Conservation (phyloP, 1,284 basidiomycete species). For the Sporisorium sorghi region DNA sequence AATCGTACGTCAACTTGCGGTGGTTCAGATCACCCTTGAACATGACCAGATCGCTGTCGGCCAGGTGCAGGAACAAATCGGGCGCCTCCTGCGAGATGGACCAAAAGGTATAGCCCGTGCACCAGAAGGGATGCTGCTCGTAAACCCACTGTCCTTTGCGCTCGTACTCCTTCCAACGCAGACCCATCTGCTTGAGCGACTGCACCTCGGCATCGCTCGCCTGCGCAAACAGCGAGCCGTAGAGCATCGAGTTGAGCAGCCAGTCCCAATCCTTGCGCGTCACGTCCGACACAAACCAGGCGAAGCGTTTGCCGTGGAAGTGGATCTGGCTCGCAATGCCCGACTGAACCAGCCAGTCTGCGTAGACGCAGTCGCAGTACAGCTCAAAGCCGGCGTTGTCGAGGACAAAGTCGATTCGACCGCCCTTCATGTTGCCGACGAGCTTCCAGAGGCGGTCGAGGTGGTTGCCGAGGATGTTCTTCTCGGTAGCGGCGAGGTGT, state of each 20-base stretch:
- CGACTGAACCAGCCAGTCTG: slow-evolving; percentile 87
- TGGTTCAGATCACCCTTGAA: slow-evolving; percentile 96
- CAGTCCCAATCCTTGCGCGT: slow-evolving; percentile 97
- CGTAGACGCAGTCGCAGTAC: slow-evolving; percentile 94
- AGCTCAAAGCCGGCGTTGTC: slow-evolving; percentile 94
- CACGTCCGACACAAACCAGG: slow-evolving; percentile 79
- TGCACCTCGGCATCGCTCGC: slow-evolving; percentile 85
- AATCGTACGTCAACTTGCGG: slow-evolving; percentile 76
- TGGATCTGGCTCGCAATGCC: slow-evolving; percentile 86
- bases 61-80: slow-evolving; percentile 92
- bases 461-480: slow-evolving; percentile 91
- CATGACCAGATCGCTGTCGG: slow-evolving; percentile 88
- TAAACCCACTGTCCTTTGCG: slow-evolving; percentile 93
- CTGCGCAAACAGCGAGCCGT: slow-evolving; percentile 75
- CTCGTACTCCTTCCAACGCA: slow-evolving; percentile 92
- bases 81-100: slow-evolving; percentile 78
- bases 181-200: slow-evolving; percentile 82
- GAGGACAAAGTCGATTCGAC: slow-evolving; percentile 71
- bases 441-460: slow-evolving; percentile 84
- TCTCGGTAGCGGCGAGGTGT: slow-evolving; percentile 92
- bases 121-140: slow-evolving; percentile 83
- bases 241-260: slow-evolving; percentile 72
- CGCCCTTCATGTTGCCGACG: slow-evolving; percentile 75
- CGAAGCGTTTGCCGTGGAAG: slow-evolving; percentile 82
- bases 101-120: slow-evolving; percentile 75